Percentiles rank a stretch among this genome's conserved stretches.
phyloP scores from a whole-genome alignment of 371 early-diverging fungal genomes.

The Lichtheimia ramosa region DNA sequence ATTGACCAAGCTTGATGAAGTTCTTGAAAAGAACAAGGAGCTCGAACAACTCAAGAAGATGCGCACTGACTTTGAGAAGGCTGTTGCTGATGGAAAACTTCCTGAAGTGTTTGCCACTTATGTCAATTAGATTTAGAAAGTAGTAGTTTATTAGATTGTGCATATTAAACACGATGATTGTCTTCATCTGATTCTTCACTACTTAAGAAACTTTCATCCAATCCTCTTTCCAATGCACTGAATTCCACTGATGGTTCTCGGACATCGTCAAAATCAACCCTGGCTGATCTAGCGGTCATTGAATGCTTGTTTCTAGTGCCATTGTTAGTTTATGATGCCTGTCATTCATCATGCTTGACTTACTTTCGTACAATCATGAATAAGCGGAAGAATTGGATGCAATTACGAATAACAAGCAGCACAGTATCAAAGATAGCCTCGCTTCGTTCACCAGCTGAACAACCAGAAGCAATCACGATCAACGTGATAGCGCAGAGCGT shows the following conservation, averaged over 20 bases:
- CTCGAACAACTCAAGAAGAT: slow-evolving; percentile 57
- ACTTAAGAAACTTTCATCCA: slow-evolving; percentile 38
- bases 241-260: slow-evolving; percentile 42
- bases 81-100: slow-evolving; percentile 54
- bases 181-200: slow-evolving; percentile 44
- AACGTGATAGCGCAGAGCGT: slow-evolving; percentile 68
- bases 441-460: slow-evolving; percentile 53
- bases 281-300: slow-evolving; percentile 36
- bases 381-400: slow-evolving; percentile 66
- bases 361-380: slow-evolving; percentile 74
- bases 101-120: slow-evolving; percentile 53
- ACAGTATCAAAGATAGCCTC: slow-evolving; percentile 75
- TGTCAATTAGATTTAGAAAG: slow-evolving; percentile 15
- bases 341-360: slow-evolving; percentile 9
- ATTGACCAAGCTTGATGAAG: slow-evolving; percentile 67
- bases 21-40: slow-evolving; percentile 69
- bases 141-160: slow-evolving; percentile 1
- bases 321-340: not conserved
- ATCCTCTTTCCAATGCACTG: slow-evolving; percentile 30
- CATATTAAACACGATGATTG: slow-evolving; percentile 11
- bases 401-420: slow-evolving; percentile 71
- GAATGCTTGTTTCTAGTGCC: slow-evolving; percentile 44
- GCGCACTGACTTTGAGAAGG: slow-evolving; percentile 56
- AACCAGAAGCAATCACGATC: slow-evolving; percentile 64
- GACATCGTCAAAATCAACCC: slow-evolving; percentile 44